These are phyloP conservation scores for Penicillium sp. DNA, from an alignment of 2,329 filamentous ascomycete species.

Conservation along the genomic window DNA sequence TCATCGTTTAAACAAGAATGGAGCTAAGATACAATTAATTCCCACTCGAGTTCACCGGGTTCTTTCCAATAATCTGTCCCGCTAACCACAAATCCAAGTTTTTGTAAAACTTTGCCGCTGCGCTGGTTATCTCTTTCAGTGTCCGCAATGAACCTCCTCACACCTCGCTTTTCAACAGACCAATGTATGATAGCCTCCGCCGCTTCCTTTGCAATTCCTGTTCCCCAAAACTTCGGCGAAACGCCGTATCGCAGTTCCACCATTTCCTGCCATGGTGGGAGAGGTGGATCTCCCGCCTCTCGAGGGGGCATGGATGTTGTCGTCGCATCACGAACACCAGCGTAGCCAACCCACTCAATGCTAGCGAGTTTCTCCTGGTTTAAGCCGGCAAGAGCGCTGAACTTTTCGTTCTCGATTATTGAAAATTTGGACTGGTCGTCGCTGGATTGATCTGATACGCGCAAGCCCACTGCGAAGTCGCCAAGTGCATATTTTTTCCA, in stretches of 20 bases:
- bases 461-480: conserved; percentile 25
- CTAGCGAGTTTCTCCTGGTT: conserved; percentile 5
- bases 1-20: too few relatives aligned
- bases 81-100: conserved; percentile 27
- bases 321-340: conserved; percentile 26
- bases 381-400: background rate
- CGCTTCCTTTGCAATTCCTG: conserved; percentile 28
- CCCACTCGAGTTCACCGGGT: conserved; percentile 24
- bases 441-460: background rate
- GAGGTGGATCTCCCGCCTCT: conserved; percentile 11
- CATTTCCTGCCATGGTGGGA: conserved; percentile 31
- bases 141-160: conserved; percentile 30
- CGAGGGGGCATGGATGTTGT: conserved; percentile 22
- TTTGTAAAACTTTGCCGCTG: conserved; percentile 27
- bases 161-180: conserved; percentile 22
- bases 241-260: conserved; percentile 33
- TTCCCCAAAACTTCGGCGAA: conserved; percentile 25
- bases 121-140: conserved; percentile 28
- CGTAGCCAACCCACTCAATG: conserved; percentile 25
- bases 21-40: conserved; percentile 7
- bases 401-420: conserved; percentile 5
- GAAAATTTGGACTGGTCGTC: background rate
- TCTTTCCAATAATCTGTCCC: conserved; percentile 29
- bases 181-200: conserved; percentile 27
- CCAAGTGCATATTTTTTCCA: conserved; percentile 17